Conservation (phyloP, 2,329 filamentous ascomycete genomes). For the Neonectria neomacrospora region DNA sequence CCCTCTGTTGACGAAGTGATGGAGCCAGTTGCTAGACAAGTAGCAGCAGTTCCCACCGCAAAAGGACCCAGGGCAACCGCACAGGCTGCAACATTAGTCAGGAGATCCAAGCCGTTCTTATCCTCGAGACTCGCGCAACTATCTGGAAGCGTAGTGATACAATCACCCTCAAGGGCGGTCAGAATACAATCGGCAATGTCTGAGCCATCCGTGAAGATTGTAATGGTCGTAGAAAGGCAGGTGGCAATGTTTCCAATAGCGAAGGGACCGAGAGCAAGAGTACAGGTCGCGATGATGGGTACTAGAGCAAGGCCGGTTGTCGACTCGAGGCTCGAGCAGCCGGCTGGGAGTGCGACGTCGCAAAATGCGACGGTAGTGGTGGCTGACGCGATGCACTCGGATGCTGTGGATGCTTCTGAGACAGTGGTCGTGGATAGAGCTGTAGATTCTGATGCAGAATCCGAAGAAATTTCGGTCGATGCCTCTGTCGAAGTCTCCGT, state of each 20-base stretch:
- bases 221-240: slow-evolving; percentile 12
- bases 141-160: slow-evolving; percentile 19
- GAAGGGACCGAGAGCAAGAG: slow-evolving; percentile 22
- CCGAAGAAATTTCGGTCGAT: not conserved
- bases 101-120: not conserved
- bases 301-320: slow-evolving; percentile 16
- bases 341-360: slow-evolving; percentile 15
- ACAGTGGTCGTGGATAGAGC: not conserved
- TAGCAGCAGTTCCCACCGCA: slow-evolving; percentile 17
- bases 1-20: not conserved
- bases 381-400: not conserved
- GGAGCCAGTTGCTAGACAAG: slow-evolving; percentile 21
- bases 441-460: not conserved
- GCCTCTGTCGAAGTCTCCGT: not conserved
- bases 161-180: slow-evolving; percentile 18
- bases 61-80: slow-evolving; percentile 26
- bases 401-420: not conserved
- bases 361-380: slow-evolving; percentile 6
- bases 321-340: slow-evolving; percentile 11
- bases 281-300: slow-evolving; percentile 17
- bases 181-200: slow-evolving; percentile 24
- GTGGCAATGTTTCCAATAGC: slow-evolving; percentile 16
- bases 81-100: slow-evolving; percentile 14
- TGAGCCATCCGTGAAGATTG: slow-evolving; percentile 10
- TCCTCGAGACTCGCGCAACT: slow-evolving; percentile 1